Evolutionary conservation across 2,329 filamentous ascomycete genomes (phyloP), one percentile per base, ranked within the genome.

Genomic region (Exophiala calicioides): DNA sequence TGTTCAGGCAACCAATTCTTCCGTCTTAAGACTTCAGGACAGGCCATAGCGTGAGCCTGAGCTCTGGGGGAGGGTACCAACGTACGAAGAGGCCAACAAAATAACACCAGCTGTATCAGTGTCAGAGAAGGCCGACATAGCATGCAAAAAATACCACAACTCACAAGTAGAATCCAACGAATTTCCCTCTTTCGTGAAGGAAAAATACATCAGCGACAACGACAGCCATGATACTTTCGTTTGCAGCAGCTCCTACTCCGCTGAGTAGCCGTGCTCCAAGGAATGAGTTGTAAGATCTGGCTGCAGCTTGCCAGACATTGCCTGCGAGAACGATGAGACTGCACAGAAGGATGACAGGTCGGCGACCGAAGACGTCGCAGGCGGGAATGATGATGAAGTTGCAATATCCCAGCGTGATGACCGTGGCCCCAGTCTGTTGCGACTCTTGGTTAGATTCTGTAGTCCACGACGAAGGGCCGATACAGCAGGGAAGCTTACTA

Each of bases 181-280:
- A 83, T 52, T 76, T 79, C 4, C 81, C 81, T 47, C 81, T 72
- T 39, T 84, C 78, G 57, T 83, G 78, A 4, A 85, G 66, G 63
- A 85, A 84, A 58, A 80, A 79, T 4, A 82, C 72, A 56, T 84
- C 81, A 2, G 81, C 77, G 56, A 84, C 83, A 38, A 85, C 74
- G 24, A 76, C 73, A 2, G 79, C 80, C 78, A 84, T 81, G 58
- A 84, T 83, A 37, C 75, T 78, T 39, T 68, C 67, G 57, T 84
- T 84, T 0, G 71, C 72, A 7, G 3, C 81, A 37, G 80, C 79
- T 6, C 76, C 80, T 31, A 84, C 71, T 0, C 81, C 81, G 58
- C 82, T 82, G 5, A 84, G 66, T 5, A 80, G 68, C 43, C 69
- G 80, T 37, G 75, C 80, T 4, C 79, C 82, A 78, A 85, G 81